phyloP scores from a whole-genome alignment of 257 asterid species.

The Thymus quinquecostatus region DNA sequence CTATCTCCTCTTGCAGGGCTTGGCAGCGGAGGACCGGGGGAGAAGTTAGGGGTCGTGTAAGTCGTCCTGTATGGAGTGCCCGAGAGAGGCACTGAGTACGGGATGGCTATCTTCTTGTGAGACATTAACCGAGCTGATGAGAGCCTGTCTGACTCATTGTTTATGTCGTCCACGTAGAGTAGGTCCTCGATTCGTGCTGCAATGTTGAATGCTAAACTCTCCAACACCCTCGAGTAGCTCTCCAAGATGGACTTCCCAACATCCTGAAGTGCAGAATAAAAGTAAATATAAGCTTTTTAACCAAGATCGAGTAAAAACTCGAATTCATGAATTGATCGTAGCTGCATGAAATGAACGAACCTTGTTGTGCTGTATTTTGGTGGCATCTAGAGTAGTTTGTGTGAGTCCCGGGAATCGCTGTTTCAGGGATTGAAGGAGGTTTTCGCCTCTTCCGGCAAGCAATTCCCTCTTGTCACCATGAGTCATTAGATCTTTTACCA shows the following conservation, averaged over 20 bases:
- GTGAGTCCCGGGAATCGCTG: constrained; percentile 78
- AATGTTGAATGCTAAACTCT: constrained; percentile 82
- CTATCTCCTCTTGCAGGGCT: constrained; percentile 71
- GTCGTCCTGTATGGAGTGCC: constrained; percentile 70
- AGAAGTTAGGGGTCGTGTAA: constrained; percentile 59
- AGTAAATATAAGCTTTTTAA: no score
- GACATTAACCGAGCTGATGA: constrained; percentile 44
- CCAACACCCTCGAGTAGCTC: constrained; percentile 98
- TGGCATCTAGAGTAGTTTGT: constrained; percentile 77
- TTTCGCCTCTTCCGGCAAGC: constrained; percentile 87
- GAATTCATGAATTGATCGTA: no score
- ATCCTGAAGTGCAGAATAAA: constrained; percentile 52
- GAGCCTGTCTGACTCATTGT: constrained; percentile 57
- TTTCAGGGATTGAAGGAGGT: constrained; percentile 67
- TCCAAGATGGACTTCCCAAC: constrained; percentile 88
- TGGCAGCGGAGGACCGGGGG: constrained; percentile 50
- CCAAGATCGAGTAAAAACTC: background rate
- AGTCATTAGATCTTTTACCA: constrained; percentile 70
- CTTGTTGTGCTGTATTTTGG: constrained; percentile 89
- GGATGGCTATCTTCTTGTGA: constrained; percentile 55
- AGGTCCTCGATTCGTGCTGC: constrained; percentile 84
- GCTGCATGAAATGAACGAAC: constrained; percentile 37
- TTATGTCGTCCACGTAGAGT: constrained; percentile 78
- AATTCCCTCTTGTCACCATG: constrained; percentile 76
- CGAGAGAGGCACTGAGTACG: constrained; percentile 61